Evolutionary conservation across 495 filamentous ascomycete genomes (phyloP).

Genomic region (Lasiosphaeria ovina): DNA sequence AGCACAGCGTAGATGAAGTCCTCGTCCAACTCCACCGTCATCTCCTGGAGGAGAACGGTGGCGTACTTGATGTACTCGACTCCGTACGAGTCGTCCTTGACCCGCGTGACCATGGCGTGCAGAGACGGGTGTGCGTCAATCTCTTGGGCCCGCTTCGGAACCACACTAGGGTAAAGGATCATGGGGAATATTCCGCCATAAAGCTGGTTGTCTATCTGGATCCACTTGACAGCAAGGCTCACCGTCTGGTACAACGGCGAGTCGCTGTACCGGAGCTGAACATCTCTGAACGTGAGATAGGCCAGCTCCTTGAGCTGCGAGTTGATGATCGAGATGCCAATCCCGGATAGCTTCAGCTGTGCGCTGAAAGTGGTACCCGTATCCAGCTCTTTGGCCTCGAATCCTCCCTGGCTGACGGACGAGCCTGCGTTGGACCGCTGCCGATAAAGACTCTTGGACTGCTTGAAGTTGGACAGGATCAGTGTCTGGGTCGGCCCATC

Average conservation of each 20-base stretch:
- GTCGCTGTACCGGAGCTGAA: constrained; percentile 86
- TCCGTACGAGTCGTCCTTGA: constrained; percentile 97
- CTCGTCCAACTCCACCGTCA: constrained; percentile 97
- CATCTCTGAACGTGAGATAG: constrained; percentile 90
- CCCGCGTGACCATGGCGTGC: constrained; percentile 83
- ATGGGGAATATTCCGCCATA: constrained; percentile 98
- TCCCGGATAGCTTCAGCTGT: constrained; percentile 80
- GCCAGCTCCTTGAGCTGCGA: constrained; percentile 86
- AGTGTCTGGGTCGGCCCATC: constrained; percentile 94
- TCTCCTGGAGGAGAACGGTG: constrained; percentile 89
- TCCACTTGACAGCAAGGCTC: constrained; percentile 90
- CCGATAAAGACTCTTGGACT: constrained; percentile 90
- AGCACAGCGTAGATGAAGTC: constrained; percentile 96
- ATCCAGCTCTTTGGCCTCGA: constrained; percentile 90
- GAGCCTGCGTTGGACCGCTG: constrained; percentile 64
- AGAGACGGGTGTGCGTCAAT: constrained; percentile 95
- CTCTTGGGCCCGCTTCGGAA: constrained; percentile 95
- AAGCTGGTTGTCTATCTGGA: constrained; percentile 98
- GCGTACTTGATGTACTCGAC: constrained; percentile 99
- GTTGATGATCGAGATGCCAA: constrained; percentile 93
- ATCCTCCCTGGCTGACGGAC: constrained; percentile 60
- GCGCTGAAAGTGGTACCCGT: constrained; percentile 85
- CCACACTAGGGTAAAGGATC: constrained; percentile 95
- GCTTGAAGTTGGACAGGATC: constrained; percentile 90
- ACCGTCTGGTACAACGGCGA: constrained; percentile 91